Base-by-base conservation (phyloP, 176 grass and related monocot species). In the Rhynchospora tenuis region DNA sequence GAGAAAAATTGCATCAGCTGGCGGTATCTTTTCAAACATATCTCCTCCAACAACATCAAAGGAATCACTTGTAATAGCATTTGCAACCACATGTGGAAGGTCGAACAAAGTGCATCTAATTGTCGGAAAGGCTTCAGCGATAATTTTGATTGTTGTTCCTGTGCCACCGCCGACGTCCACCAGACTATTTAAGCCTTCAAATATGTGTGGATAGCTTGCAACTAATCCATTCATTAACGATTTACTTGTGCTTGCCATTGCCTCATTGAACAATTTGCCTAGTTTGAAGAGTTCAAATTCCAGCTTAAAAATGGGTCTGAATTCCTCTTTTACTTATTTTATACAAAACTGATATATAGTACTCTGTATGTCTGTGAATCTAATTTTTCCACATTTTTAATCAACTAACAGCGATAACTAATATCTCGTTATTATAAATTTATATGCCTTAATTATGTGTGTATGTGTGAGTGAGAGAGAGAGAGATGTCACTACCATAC, bases 101-200 rank as follows among this genome's bases (percentile, higher is more conserved):
- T 85, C 89, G 63, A 90, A 73, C 6, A 90, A 80, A 0, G 75
- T 65, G 82, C 85, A 87, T 22, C 80, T 87, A 64, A 90, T 28
- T 19, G 73, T 33, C 20, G 85, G 82, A 69, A 87, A 90, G 31
- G 89, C 89, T 19, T 59, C 73, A 7, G 77, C 43, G 3, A 90
- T 87, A 47, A 68, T 59, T 76, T 61, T 87, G 2, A 67, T 62
- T 3, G 73, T 28, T 7, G 74, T 75, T 24, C 89, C 82, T 2
- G 22, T 84, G 31, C 88, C 78, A 3, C 90, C 33, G 33, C 33
- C 33, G 3, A 38, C 33, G 1, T 38, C 33, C 33, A 38, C 33
- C 33, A 38, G 33, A 38, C 33, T 38, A 38, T 38, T 38, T 38
- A 38, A 38, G 33, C 33, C 33, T 38, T 38, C 33, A 38, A 90